These are phyloP conservation scores for Yarrowia porcina DNA, from an alignment of 805 yeast species.

Conservation along the genomic window DNA sequence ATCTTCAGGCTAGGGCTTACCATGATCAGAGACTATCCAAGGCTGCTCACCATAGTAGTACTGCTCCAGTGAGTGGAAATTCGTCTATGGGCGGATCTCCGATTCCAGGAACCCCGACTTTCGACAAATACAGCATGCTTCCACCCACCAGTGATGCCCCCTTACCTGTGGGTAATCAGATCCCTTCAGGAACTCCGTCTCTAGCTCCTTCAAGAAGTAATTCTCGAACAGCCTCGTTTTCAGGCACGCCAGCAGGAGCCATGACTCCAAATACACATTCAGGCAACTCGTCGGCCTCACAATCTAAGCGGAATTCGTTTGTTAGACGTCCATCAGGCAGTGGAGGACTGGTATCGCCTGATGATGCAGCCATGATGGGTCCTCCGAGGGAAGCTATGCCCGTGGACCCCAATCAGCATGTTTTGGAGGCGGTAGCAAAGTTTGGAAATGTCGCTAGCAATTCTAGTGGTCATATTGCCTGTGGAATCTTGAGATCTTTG, in stretches of 20 bases:
- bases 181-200: conserved; percentile 1
- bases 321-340: background rate
- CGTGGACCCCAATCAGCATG: conserved; percentile 14
- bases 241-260: background rate
- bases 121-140: background rate
- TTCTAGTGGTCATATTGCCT: conserved; percentile 19
- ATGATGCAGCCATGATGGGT: conserved; percentile 8
- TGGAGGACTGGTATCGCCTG: background rate
- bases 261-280: conserved; percentile 14
- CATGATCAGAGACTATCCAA: conserved; percentile 2
- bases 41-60: background rate
- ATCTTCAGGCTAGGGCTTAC: conserved; percentile 1
- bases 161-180: conserved; percentile 4
- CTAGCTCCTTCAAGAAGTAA: background rate
- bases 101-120: background rate
- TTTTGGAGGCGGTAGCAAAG: conserved; percentile 16
- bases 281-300: background rate
- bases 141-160: conserved; percentile 8
- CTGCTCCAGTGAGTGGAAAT: background rate
- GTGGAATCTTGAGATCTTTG: conserved; percentile 4
- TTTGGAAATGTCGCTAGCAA: conserved; percentile 16
- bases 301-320: conserved; percentile 1
- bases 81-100: conserved; percentile 1
- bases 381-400: conserved; percentile 7
- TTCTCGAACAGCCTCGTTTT: background rate